Evolutionary conservation across 805 yeast genomes (phyloP).

Genomic region (Huiozyma sinensis): DNA sequence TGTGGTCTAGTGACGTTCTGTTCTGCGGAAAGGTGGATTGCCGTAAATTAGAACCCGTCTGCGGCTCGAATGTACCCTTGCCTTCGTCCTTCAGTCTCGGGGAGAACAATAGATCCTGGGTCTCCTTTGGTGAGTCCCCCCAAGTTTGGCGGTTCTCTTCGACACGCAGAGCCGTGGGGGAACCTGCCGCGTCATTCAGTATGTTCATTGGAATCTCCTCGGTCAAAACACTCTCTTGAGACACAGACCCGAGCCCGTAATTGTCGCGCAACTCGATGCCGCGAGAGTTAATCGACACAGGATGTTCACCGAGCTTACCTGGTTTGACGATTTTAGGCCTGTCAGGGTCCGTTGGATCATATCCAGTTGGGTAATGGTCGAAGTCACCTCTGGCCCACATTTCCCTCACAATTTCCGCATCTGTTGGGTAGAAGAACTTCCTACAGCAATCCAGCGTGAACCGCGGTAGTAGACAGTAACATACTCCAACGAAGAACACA

Average conservation of each 20-base stretch:
- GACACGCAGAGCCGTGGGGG: slow-evolving; percentile 18
- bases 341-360: slow-evolving; percentile 75
- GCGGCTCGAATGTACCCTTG: not conserved
- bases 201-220: slow-evolving; percentile 32
- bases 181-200: slow-evolving; percentile 18
- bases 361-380: slow-evolving; percentile 51
- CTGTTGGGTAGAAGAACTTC: slow-evolving; percentile 48
- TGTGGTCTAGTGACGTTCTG: slow-evolving; percentile 31
- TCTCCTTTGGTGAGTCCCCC: slow-evolving; percentile 19
- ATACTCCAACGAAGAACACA: slow-evolving; percentile 50
- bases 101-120: slow-evolving; percentile 18
- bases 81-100: slow-evolving; percentile 7
- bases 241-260: slow-evolving; percentile 9
- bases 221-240: slow-evolving; percentile 26
- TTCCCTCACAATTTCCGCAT: slow-evolving; percentile 66
- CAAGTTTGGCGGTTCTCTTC: slow-evolving; percentile 6
- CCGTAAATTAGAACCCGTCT: slow-evolving; percentile 1
- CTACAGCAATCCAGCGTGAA: slow-evolving; percentile 47
- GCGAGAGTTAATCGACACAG: slow-evolving; percentile 12
- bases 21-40: not conserved
- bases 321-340: slow-evolving; percentile 43
- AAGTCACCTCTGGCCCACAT: slow-evolving; percentile 58
- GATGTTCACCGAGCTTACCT: slow-evolving; percentile 25
- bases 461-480: slow-evolving; percentile 58
- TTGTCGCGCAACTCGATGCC: slow-evolving; percentile 13